These are phyloP conservation scores for Clitopilus hobsonii DNA, from an alignment of 768 basidiomycete species.

Conservation along the genomic window DNA sequence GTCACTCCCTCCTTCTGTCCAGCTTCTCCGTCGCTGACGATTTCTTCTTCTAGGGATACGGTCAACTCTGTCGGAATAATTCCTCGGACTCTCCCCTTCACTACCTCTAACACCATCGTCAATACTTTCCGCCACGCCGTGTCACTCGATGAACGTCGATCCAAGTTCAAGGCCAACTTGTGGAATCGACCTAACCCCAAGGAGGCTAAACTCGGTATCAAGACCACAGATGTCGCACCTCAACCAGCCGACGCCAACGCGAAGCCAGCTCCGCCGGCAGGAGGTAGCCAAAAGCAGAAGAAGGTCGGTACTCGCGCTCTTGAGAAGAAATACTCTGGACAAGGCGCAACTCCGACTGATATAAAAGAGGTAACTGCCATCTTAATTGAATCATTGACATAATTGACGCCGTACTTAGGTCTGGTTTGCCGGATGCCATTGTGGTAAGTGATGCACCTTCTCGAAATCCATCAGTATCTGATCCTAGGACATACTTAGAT, in stretches of 20 bases:
- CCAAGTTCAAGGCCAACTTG: constrained; percentile 15
- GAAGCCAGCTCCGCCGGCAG: constrained; percentile 2
- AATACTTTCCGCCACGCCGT: constrained; percentile 15
- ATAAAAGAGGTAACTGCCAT: constrained; percentile 42
- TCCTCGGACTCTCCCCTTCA: constrained; percentile 40
- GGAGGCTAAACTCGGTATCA: constrained; percentile 23
- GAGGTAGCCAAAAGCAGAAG: constrained; percentile 12
- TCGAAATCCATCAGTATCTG: constrained; percentile 9
- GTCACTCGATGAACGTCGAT: constrained; percentile 14
- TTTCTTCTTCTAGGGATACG: constrained; percentile 38
- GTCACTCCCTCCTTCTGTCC: neutral
- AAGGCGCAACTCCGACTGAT: constrained; percentile 21
- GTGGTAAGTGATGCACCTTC: constrained; percentile 26
- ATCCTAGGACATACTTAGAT: too few species aligned
- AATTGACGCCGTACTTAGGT: constrained; percentile 19
- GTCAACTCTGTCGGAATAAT: constrained; percentile 49
- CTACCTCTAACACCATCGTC: constrained; percentile 36
- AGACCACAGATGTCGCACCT: constrained; percentile 6
- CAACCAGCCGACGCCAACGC: neutral
- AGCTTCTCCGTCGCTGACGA: neutral
- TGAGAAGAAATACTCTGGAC: constrained; percentile 19
- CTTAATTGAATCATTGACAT: neutral
- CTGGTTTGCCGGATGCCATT: constrained; percentile 47
- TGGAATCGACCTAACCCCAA: constrained; percentile 15
- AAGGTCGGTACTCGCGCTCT: constrained; percentile 19